phyloP scores from a whole-genome alignment of 768 basidiomycete genomes.

The Multifurca ochricompacta region DNA sequence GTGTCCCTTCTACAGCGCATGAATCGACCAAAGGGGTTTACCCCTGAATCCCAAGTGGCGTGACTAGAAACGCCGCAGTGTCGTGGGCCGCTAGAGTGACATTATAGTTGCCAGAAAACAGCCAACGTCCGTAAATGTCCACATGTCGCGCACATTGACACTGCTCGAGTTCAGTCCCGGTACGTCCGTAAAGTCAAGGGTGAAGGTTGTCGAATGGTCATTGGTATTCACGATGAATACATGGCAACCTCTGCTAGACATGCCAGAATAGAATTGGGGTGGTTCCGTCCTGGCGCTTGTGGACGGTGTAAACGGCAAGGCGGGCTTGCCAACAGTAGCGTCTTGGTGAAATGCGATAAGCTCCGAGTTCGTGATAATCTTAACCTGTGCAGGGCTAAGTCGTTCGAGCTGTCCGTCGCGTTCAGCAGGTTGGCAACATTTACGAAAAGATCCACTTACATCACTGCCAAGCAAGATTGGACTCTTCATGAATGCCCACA shows the following conservation, averaged over 20 bases:
- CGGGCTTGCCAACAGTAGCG: conserved; percentile 36
- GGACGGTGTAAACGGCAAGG: conserved; percentile 39
- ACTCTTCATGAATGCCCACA: conserved; percentile 50
- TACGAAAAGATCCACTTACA: conserved; percentile 22
- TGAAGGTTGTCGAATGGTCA: conserved; percentile 34
- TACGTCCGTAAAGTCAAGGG: conserved; percentile 38
- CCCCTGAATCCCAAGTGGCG: conserved; percentile 9
- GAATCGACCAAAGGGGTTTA: neutral
- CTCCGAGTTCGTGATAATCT: conserved; percentile 44
- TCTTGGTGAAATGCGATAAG: conserved; percentile 52
- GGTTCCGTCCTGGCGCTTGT: conserved; percentile 36
- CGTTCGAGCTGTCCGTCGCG: conserved; percentile 32
- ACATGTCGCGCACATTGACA: conserved; percentile 46
- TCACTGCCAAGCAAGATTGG: conserved; percentile 42
- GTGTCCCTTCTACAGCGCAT: too few species aligned
- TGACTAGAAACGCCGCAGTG: conserved; percentile 43
- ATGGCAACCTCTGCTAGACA: conserved; percentile 42
- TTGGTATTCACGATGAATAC: conserved; percentile 49
- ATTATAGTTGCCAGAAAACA: conserved; percentile 32
- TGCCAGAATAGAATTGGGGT: conserved; percentile 46
- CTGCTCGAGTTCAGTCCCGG: conserved; percentile 33
- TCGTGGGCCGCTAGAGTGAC: conserved; percentile 42
- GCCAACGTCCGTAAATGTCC: conserved; percentile 40
- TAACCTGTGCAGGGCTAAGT: conserved; percentile 35
- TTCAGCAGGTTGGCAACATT: neutral